phyloP scores from a whole-genome alignment of 805 yeast species.

The Pichia cephalocereana region DNA sequence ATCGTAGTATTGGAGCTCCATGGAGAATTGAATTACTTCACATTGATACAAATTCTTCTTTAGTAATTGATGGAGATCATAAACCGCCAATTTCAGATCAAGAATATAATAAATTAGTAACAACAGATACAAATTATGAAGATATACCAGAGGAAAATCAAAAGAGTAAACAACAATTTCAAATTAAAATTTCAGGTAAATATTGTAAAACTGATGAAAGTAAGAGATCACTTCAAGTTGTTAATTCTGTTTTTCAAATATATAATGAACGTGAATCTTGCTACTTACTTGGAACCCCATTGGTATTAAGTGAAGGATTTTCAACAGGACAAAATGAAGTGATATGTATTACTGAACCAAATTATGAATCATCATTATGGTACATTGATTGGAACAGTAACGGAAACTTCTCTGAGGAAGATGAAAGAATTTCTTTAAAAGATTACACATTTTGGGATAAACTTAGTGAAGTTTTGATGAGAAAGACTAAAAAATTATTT shows the following conservation, averaged over 20 bases:
- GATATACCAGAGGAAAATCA: neutral
- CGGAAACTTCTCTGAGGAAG: slow-evolving; percentile 33
- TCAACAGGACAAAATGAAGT: slow-evolving; percentile 90
- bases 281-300: slow-evolving; percentile 61
- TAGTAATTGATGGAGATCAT: slow-evolving; percentile 52
- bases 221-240: slow-evolving; percentile 35
- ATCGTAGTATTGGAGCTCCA: slow-evolving; percentile 33
- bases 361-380: slow-evolving; percentile 61
- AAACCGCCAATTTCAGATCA: slow-evolving; percentile 88
- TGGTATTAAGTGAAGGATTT: slow-evolving; percentile 46
- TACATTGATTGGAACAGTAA: slow-evolving; percentile 58
- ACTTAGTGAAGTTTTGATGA: slow-evolving; percentile 45
- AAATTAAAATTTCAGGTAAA: slow-evolving; percentile 40
- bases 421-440: slow-evolving; percentile 23
- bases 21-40: slow-evolving; percentile 63
- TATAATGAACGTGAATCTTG: slow-evolving; percentile 63
- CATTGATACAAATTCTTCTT: slow-evolving; percentile 50
- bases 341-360: slow-evolving; percentile 70
- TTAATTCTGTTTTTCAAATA: slow-evolving; percentile 64
- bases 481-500: slow-evolving; percentile 38
- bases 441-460: slow-evolving; percentile 39
- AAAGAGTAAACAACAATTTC: slow-evolving; percentile 54
- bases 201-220: slow-evolving; percentile 28
- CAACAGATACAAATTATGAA: slow-evolving; percentile 19
- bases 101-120: slow-evolving; percentile 81